Evolutionary conservation across 1,284 basidiomycete species (phyloP).

Genomic region (Cutaneotrichosporon sp.): DNA sequence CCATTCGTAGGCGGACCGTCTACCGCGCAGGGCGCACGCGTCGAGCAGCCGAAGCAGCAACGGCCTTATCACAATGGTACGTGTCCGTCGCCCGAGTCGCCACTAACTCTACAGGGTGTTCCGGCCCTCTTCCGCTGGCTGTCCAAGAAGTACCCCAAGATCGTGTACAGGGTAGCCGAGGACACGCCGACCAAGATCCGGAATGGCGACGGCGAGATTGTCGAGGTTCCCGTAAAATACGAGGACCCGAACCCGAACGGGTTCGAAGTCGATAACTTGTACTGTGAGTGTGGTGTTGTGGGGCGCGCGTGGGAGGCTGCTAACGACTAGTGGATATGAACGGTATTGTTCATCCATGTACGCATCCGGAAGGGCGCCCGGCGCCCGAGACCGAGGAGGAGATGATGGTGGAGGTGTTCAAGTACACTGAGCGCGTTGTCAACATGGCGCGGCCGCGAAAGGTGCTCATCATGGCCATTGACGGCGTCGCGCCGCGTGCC

Average conservation of each 20-base stretch:
- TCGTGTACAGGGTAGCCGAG: constrained; percentile 74
- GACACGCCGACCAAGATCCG: constrained; percentile 68
- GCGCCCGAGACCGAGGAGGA: constrained; percentile 96
- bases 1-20: too few relatives aligned
- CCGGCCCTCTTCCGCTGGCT: constrained; percentile 88
- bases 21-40: too few relatives aligned
- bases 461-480: constrained; percentile 96
- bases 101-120: constrained; percentile 59
- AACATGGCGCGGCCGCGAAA: constrained; percentile 95
- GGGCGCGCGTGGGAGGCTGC: neutral
- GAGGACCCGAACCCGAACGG: constrained; percentile 89
- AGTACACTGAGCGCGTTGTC: constrained; percentile 94
- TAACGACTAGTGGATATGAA: constrained; percentile 49
- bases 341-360: constrained; percentile 87
- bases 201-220: constrained; percentile 57
- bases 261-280: constrained; percentile 90
- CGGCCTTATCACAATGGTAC: constrained; percentile 10
- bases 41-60: too few relatives aligned
- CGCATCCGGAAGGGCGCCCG: constrained; percentile 91
- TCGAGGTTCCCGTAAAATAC: constrained; percentile 77
- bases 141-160: constrained; percentile 95
- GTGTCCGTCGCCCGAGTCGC: neutral
- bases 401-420: constrained; percentile 98
- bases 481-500: constrained; percentile 94
- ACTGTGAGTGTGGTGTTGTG: constrained; percentile 59